Evolutionary conservation across 208 protist genomes (phyloP).

Genomic region (Leishmania braziliensis): DNA sequence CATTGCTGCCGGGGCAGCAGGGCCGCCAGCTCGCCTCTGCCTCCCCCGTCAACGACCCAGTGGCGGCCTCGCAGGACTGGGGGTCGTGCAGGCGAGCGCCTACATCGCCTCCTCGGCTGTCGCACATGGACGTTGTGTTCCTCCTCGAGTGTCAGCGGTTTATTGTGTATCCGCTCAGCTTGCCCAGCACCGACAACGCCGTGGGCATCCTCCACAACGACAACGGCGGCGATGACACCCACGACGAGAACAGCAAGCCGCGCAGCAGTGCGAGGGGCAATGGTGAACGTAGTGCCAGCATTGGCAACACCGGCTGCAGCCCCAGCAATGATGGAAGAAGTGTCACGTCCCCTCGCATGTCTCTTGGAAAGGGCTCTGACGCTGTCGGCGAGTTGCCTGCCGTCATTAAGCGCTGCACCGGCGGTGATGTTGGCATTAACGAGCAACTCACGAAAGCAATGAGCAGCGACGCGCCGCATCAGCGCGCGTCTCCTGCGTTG

Average conservation of each 20-base stretch:
- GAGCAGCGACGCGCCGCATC: background rate
- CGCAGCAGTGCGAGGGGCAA: background rate
- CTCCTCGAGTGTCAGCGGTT: conserved; percentile 50
- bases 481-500: background rate
- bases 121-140: conserved; percentile 43
- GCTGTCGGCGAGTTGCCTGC: background rate
- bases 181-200: conserved; percentile 22
- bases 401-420: conserved; percentile 31
- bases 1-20: background rate
- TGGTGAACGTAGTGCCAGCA: background rate
- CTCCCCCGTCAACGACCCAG: background rate
- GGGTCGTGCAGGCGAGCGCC: background rate
- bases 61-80: background rate
- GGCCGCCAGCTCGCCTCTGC: background rate
- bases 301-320: background rate
- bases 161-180: conserved; percentile 41
- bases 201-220: background rate
- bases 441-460: background rate
- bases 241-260: conserved; percentile 1
- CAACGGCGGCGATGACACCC: background rate
- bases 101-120: conserved; percentile 29
- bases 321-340: background rate
- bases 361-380: background rate
- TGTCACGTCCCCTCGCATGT: background rate
- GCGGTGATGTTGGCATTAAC: background rate